Evolutionary conservation across 345 rosid genomes (phyloP), one percentile per base, ranked within the genome.

Genomic region (Brassica carinata): DNA sequence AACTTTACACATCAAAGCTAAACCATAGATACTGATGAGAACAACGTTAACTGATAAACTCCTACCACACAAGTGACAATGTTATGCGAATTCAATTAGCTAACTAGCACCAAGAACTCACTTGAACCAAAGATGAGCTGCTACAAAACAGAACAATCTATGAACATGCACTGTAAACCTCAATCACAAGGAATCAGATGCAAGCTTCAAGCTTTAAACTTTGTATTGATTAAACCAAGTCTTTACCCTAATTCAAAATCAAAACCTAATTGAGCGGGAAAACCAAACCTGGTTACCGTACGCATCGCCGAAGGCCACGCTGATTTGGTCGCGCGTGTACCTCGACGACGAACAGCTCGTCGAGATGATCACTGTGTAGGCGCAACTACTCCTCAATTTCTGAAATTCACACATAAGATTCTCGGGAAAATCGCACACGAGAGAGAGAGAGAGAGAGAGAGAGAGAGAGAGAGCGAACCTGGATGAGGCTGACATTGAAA

Each of bases 301-400:
- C 9, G 90, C 97, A 79, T 96, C 98, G 1, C 99, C 98, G 38
- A 96, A 96, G 38, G 99, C 72, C 19, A 96, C 74, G 61, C 99
- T 89, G 67, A 96, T 96, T 76, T 89, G 97, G 73, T 96, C 99
- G 17, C 98, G 88, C 5, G 96, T 93, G 77, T 88, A 89, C 71
- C 13, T 69, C 11, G 89, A 34, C 4, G 99, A 96, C 40, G 99
- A 88, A 67, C 99, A 93, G 84, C 99, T 93, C 29, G 98, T 96
- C 11, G 90, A 73, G 74, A 92, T 86, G 27, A 76, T 72, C 79
- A 90, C 89, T 64, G 86, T 64, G 83, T 92, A 96, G 9, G 90
- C 78, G 73, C 99, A 96, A 74, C 89, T 89, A 74, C 2, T 26
- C 57, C 85, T 88, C 45, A 83, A 69, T 63, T 85, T 82, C 90